Evolutionary conservation across 78 protist genomes (phyloP).

Genomic region (Dictyostelium firmibasis): DNA sequence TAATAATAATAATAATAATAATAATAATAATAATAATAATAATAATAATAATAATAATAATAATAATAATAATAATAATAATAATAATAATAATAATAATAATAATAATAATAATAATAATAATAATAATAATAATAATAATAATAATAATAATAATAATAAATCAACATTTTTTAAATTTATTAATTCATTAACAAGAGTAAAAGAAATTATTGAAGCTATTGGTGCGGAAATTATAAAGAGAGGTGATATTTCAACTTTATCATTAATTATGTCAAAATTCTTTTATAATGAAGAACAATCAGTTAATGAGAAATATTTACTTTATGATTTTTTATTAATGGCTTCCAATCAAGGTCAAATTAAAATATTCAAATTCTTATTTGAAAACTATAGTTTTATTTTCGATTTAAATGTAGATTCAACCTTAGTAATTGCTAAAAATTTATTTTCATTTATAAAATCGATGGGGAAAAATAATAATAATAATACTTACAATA

Average conservation of each 20-base stretch:
- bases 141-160: too few species aligned
- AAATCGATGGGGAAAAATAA: background rate
- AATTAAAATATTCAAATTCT: background rate
- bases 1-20: too few species aligned
- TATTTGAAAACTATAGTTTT: background rate
- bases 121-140: too few species aligned
- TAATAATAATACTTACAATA: too few species aligned
- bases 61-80: too few species aligned
- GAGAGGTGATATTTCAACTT: background rate
- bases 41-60: too few species aligned
- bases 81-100: too few species aligned
- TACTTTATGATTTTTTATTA: background rate
- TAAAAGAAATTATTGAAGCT: background rate
- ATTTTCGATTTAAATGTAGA: background rate
- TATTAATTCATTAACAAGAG: background rate
- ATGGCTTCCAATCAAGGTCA: background rate
- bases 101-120: too few species aligned
- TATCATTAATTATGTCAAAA: background rate
- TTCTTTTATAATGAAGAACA: background rate
- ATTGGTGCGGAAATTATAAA: background rate
- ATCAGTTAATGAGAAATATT: background rate
- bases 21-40: too few species aligned
- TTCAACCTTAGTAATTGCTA: background rate
- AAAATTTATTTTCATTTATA: background rate
- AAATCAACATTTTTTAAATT: background rate